phyloP scores from a whole-genome alignment of 2,329 filamentous ascomycete species.

The Helotiales sp. region DNA sequence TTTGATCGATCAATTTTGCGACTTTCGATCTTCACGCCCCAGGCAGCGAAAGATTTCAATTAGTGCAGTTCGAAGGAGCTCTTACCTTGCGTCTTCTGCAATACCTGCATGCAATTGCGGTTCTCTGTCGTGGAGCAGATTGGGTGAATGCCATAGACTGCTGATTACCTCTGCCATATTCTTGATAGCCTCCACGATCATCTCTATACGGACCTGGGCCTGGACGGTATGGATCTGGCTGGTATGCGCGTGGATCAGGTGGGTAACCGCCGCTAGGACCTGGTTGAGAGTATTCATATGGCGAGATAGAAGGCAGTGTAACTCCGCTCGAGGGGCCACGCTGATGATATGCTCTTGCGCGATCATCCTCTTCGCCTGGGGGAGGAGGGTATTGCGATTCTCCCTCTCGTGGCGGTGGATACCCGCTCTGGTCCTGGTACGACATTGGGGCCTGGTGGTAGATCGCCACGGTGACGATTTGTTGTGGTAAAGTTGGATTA shows the following conservation, averaged over 20 bases:
- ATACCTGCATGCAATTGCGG: constrained; percentile 61
- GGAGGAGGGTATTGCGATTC: constrained; percentile 32
- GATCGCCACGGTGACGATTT: constrained; percentile 31
- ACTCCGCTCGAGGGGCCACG: constrained; percentile 29
- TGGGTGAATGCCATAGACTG: constrained; percentile 39
- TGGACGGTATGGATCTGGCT: constrained; percentile 29
- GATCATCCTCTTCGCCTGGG: constrained; percentile 36
- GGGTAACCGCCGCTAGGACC: constrained; percentile 28
- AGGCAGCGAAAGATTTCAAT: neutral
- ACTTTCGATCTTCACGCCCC: neutral
- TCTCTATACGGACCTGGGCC: constrained; percentile 28
- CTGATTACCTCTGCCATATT: constrained; percentile 24
- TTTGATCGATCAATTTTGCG: neutral
- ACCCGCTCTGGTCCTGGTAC: constrained; percentile 33
- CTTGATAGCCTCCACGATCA: constrained; percentile 26
- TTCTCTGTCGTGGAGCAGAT: constrained; percentile 58
- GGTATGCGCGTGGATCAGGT: constrained; percentile 28
- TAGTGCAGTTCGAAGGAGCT: neutral
- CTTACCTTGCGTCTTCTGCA: constrained; percentile 59
- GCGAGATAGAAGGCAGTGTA: constrained; percentile 34
- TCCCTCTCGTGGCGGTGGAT: constrained; percentile 31
- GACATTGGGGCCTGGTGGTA: constrained; percentile 34
- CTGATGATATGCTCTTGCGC: constrained; percentile 33
- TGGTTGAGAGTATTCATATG: constrained; percentile 30
- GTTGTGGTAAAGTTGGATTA: neutral